A percentile compares a stretch with the other conserved stretches of the same genome.
Conservation (phyloP, 768 basidiomycete genomes). For the Daedalea quercina region DNA sequence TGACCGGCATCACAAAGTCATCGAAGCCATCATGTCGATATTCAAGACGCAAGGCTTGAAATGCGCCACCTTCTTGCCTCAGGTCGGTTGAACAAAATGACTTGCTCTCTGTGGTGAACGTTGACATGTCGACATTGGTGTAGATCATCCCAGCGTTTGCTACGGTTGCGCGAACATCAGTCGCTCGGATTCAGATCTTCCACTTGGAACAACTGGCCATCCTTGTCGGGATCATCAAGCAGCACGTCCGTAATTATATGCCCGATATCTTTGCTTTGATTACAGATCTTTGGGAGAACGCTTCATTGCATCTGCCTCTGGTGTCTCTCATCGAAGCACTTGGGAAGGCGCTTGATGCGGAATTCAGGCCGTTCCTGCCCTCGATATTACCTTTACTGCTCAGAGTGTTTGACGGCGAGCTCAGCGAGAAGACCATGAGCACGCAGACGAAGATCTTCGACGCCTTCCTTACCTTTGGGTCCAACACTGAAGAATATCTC, state of each 20-base stretch:
- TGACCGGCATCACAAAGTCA: conserved; percentile 85
- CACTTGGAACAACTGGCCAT: conserved; percentile 94
- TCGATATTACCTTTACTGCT: conserved; percentile 84
- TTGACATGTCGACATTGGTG: not conserved
- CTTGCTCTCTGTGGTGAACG: not conserved
- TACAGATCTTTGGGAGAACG: conserved; percentile 86
- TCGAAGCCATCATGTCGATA: conserved; percentile 97
- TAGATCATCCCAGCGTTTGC: conserved; percentile 96
- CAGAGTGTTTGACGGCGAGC: conserved; percentile 86
- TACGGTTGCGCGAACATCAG: conserved; percentile 73
- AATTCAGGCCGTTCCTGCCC: conserved; percentile 95
- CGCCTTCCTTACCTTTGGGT: conserved; percentile 90
- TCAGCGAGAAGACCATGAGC: conserved; percentile 67
- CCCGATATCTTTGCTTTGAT: conserved; percentile 80
- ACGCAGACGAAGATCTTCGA: conserved; percentile 91
- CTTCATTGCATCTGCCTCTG: conserved; percentile 80
- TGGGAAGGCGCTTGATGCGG: conserved; percentile 90
- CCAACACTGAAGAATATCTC: conserved; percentile 95
- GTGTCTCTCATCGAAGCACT: conserved; percentile 90
- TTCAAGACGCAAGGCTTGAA: conserved; percentile 97
- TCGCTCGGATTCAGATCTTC: conserved; percentile 83
- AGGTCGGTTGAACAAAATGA: conserved; percentile 40
- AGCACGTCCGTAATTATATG: conserved; percentile 91
- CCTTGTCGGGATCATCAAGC: conserved; percentile 92
- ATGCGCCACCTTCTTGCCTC: conserved; percentile 91